Percentiles rank a stretch among this genome's conserved stretches.
Evolutionary conservation across 768 basidiomycete genomes (phyloP).

Genomic region (Amanita pseudoporphyria): DNA sequence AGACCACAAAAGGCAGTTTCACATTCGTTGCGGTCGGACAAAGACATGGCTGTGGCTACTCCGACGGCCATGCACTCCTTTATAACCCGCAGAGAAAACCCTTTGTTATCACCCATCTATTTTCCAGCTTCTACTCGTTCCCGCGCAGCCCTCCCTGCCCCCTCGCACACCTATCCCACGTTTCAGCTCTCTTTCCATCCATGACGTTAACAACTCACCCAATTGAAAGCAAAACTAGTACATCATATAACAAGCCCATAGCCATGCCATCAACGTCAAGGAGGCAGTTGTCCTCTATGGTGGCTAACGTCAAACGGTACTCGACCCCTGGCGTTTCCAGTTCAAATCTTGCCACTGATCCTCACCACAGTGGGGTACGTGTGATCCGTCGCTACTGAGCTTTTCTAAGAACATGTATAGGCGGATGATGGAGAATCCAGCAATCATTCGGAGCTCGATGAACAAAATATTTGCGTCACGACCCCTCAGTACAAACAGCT

Average conservation of each 20-base stretch:
- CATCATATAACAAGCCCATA: neutral
- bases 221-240: neutral
- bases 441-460: neutral
- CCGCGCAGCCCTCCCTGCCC: neutral
- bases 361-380: neutral
- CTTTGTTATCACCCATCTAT: neutral
- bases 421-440: neutral
- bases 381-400: neutral
- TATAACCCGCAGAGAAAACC: neutral
- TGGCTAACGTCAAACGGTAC: neutral
- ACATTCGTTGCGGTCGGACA: constrained; percentile 7
- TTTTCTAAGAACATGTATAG: neutral
- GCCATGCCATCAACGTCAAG: neutral
- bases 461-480: neutral
- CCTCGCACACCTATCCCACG: neutral
- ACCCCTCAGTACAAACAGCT: neutral
- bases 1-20: constrained; percentile 8
- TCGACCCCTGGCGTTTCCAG: neutral
- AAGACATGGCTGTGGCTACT: constrained; percentile 2
- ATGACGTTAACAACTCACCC: neutral
- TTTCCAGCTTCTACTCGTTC: neutral
- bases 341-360: neutral
- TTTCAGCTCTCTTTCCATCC: neutral
- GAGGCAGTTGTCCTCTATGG: neutral
- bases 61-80: constrained; percentile 1